phyloP scores from a whole-genome alignment of 23 red algal species.

The Gracilaria caudata region DNA sequence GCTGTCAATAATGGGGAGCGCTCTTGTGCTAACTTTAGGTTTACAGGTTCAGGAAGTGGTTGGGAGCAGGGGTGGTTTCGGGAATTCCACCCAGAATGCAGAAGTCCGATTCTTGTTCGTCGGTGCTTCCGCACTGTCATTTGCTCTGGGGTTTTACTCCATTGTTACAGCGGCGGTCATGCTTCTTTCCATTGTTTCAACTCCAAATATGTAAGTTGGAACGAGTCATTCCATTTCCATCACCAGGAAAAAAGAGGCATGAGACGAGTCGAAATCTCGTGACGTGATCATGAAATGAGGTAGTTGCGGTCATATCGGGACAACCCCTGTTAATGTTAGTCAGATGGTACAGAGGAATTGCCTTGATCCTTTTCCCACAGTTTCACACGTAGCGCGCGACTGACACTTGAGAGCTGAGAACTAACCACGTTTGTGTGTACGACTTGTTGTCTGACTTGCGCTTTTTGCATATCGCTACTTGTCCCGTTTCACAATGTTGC shows the following conservation, averaged over 20 bases:
- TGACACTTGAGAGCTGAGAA: not conserved
- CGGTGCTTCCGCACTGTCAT: slow-evolving; percentile 21
- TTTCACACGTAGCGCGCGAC: not conserved
- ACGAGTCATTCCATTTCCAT: not conserved
- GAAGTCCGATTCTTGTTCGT: slow-evolving; percentile 13
- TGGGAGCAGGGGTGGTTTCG: slow-evolving; percentile 6
- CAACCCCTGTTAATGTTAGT: not conserved
- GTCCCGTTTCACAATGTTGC: not conserved
- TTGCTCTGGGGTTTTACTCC: slow-evolving; percentile 23
- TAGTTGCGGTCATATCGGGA: not conserved
- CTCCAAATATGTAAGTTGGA: slow-evolving; percentile 32
- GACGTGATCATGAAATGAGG: not conserved
- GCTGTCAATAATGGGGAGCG: slow-evolving; percentile 39
- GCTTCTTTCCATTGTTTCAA: slow-evolving; percentile 13
- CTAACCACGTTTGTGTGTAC: not conserved
- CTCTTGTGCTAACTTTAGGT: slow-evolving; percentile 23
- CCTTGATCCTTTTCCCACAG: not conserved
- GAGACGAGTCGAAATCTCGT: not conserved
- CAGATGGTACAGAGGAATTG: not conserved
- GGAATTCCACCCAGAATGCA: not conserved
- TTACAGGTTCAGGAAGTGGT: slow-evolving; percentile 38
- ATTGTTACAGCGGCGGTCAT: slow-evolving; percentile 33
- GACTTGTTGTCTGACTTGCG: not conserved
- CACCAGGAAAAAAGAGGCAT: not conserved
- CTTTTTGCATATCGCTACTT: not conserved